Evolutionary conservation across 2,329 filamentous ascomycete genomes (phyloP).

Genomic region (Fusarium armeniacum): DNA sequence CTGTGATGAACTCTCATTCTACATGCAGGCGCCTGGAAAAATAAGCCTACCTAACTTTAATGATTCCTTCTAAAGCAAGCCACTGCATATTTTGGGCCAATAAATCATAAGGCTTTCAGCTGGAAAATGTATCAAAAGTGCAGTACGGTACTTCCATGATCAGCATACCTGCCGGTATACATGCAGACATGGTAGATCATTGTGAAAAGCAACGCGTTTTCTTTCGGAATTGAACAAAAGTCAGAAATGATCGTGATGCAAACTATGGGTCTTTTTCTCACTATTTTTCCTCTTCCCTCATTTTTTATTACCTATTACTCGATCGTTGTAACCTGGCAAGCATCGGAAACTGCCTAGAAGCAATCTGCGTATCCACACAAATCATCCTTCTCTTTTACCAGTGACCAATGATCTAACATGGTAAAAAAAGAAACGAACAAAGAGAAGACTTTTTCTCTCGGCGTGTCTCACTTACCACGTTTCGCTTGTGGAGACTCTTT

Average conservation of each 20-base stretch:
- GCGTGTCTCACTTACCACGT: constrained; percentile 27
- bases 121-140: constrained; percentile 12
- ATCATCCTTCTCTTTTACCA: constrained; percentile 31
- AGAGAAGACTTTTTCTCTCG: constrained; percentile 22
- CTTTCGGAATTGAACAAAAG: neutral
- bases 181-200: neutral
- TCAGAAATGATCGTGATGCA: constrained; percentile 32
- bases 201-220: constrained; percentile 1
- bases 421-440: constrained; percentile 29
- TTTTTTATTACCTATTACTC: neutral
- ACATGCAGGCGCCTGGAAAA: neutral
- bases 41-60: constrained; percentile 20
- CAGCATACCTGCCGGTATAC: constrained; percentile 3
- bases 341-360: constrained; percentile 31
- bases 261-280: constrained; percentile 15
- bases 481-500: constrained; percentile 16
- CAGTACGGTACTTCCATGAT: neutral
- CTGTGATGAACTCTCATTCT: neutral
- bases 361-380: constrained; percentile 28
- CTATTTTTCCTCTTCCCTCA: neutral
- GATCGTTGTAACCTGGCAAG: constrained; percentile 24
- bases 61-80: constrained; percentile 6
- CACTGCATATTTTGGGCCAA: constrained; percentile 21
- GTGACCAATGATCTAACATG: constrained; percentile 33
- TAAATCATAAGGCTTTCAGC: constrained; percentile 19